These are phyloP conservation scores for Bipolaris oryzae DNA, from an alignment of 2,329 filamentous ascomycete species.

Conservation along the genomic window DNA sequence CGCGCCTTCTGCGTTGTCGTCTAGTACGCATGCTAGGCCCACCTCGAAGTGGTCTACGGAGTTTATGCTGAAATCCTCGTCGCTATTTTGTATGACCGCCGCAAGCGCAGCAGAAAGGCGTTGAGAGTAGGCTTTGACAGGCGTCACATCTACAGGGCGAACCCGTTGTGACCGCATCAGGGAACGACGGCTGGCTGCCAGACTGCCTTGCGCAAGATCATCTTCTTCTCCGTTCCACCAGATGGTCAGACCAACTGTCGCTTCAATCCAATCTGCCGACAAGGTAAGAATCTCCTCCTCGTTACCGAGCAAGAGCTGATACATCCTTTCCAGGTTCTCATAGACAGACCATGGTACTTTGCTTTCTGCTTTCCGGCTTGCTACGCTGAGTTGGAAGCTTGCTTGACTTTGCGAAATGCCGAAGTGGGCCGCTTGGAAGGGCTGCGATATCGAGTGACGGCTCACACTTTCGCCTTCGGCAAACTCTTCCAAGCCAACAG, in stretches of 20 bases:
- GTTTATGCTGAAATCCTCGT: conserved; percentile 74
- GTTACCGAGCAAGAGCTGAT: conserved; percentile 79
- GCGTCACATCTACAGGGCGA: conserved; percentile 57
- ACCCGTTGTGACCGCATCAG: conserved; percentile 49
- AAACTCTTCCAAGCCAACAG: conserved; percentile 75
- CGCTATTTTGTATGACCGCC: conserved; percentile 67
- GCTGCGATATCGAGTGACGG: conserved; percentile 50
- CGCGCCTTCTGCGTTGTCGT: conserved; percentile 79
- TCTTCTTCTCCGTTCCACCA: conserved; percentile 87
- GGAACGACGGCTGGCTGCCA: conserved; percentile 54
- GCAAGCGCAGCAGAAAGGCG: conserved; percentile 75
- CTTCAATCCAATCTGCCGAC: conserved; percentile 91
- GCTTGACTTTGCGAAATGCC: conserved; percentile 53
- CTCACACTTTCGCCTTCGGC: conserved; percentile 73
- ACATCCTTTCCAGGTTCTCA: conserved; percentile 79
- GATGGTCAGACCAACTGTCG: conserved; percentile 77
- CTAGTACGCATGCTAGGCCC: conserved; percentile 79
- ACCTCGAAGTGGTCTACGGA: conserved; percentile 77
- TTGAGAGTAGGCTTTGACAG: conserved; percentile 72
- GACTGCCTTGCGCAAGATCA: conserved; percentile 50
- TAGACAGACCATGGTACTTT: conserved; percentile 90
- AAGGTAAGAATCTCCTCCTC: conserved; percentile 75
- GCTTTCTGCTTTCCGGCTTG: conserved; percentile 76
- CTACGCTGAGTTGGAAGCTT: conserved; percentile 69
- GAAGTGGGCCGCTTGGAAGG: conserved; percentile 52